Percentiles rank a stretch among this genome's conserved stretches.
These are phyloP conservation scores for Lepidium didymum DNA, from an alignment of 345 rosid genomes.

Conservation along the genomic window DNA sequence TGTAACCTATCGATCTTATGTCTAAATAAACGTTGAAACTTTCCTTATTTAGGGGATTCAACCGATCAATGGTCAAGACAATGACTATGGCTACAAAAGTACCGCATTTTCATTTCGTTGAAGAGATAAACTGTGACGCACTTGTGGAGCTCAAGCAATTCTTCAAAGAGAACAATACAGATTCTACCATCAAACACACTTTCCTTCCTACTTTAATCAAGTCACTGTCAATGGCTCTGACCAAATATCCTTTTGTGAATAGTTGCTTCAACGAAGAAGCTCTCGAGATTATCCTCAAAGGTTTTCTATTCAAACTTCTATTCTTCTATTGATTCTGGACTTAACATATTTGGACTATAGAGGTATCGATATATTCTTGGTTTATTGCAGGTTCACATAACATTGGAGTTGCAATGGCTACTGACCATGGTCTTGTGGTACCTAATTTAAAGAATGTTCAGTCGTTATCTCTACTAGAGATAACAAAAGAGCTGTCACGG, in stretches of 20 bases:
- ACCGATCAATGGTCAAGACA: constrained; percentile 84
- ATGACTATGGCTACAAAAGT: constrained; percentile 89
- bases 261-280: constrained; percentile 81
- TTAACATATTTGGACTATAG: not conserved
- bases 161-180: constrained; percentile 60
- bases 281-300: constrained; percentile 70
- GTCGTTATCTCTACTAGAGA: constrained; percentile 68
- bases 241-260: constrained; percentile 69
- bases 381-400: constrained; percentile 68
- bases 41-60: constrained; percentile 61
- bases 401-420: constrained; percentile 95
- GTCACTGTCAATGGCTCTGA: constrained; percentile 78
- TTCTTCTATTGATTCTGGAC: not conserved
- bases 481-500: constrained; percentile 73
- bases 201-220: constrained; percentile 83
- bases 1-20: not conserved
- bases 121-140: constrained; percentile 82
- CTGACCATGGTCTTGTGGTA: constrained; percentile 77
- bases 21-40: not conserved
- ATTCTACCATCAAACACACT: constrained; percentile 63
- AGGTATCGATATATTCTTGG: not conserved
- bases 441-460: constrained; percentile 93
- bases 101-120: constrained; percentile 93
- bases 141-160: constrained; percentile 62
- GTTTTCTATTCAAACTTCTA: constrained; percentile 20